These are phyloP conservation scores for Rugiboletus extremiorientalis DNA, from an alignment of 1,284 basidiomycete genomes.

Conservation along the genomic window DNA sequence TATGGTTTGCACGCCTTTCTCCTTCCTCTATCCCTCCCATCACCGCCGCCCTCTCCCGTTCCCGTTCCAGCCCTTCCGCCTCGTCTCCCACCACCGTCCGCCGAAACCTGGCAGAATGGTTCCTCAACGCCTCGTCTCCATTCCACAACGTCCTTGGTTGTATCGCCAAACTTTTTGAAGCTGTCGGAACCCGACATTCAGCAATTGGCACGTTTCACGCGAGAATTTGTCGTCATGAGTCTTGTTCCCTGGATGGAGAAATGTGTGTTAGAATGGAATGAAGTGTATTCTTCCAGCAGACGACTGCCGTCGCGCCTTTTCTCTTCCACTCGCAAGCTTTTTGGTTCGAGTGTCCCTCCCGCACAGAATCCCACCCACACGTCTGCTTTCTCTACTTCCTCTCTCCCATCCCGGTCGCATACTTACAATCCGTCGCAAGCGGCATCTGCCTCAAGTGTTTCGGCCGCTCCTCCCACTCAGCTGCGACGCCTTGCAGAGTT, in stretches of 20 bases:
- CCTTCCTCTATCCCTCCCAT: conserved; percentile 59
- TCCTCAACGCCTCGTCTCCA: conserved; percentile 10
- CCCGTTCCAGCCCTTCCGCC: conserved; percentile 64
- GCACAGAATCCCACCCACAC: conserved; percentile 43
- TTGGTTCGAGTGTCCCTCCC: conserved; percentile 64
- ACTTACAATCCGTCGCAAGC: conserved; percentile 37
- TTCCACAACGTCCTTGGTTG: conserved; percentile 10
- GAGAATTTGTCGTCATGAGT: conserved; percentile 91
- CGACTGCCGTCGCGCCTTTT: conserved; percentile 80
- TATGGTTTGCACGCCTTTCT: conserved; percentile 74
- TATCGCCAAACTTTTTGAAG: conserved; percentile 46
- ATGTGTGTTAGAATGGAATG: conserved; percentile 92
- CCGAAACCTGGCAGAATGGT: conserved; percentile 34
- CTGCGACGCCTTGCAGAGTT: conserved; percentile 92
- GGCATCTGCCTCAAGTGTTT: conserved; percentile 31
- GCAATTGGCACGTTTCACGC: conserved; percentile 77
- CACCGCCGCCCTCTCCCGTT: conserved; percentile 59
- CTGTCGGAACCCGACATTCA: conserved; percentile 80
- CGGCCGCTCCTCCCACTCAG: conserved; percentile 52
- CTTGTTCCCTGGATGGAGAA: conserved; percentile 97
- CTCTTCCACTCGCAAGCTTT: conserved; percentile 89
- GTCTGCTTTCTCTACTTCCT: conserved; percentile 44
- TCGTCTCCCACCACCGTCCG: conserved; percentile 56
- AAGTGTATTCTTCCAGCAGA: conserved; percentile 83
- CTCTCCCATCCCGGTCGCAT: conserved; percentile 45